A percentile compares a stretch with the other conserved stretches of the same genome.
Evolutionary conservation across 805 yeast species (phyloP).

Genomic region (Candida germanica): DNA sequence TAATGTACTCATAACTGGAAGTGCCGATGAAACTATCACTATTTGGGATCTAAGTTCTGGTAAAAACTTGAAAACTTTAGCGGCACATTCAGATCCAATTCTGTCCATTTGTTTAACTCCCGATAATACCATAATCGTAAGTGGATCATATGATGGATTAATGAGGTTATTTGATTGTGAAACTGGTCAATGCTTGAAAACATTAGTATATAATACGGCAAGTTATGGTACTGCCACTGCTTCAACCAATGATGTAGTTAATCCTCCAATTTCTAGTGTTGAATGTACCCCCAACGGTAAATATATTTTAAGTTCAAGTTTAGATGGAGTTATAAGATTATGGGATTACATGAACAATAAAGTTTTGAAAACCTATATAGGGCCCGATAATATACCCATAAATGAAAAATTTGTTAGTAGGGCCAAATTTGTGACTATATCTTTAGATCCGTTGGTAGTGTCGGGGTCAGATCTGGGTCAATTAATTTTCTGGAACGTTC

Average conservation of each 20-base stretch:
- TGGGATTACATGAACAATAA: slow-evolving; percentile 86
- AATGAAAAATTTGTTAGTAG: slow-evolving; percentile 53
- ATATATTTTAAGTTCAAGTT: slow-evolving; percentile 70
- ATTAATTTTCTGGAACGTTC: slow-evolving; percentile 62
- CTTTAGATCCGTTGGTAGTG: slow-evolving; percentile 40
- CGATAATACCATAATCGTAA: slow-evolving; percentile 78
- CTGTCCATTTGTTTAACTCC: slow-evolving; percentile 68
- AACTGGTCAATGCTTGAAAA: slow-evolving; percentile 88
- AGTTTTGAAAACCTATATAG: slow-evolving; percentile 69
- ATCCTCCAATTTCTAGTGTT: slow-evolving; percentile 73
- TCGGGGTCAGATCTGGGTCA: slow-evolving; percentile 65
- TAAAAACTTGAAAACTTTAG: slow-evolving; percentile 66
- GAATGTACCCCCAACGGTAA: slow-evolving; percentile 77
- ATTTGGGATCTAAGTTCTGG: slow-evolving; percentile 85
- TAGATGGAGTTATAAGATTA: slow-evolving; percentile 73
- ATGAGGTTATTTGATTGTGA: slow-evolving; percentile 85
- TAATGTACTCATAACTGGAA: slow-evolving; percentile 73
- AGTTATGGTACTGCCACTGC: slow-evolving; percentile 60
- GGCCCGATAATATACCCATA: slow-evolving; percentile 28
- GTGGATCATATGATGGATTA: slow-evolving; percentile 89
- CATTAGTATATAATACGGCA: slow-evolving; percentile 72
- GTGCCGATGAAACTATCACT: slow-evolving; percentile 86
- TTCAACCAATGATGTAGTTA: slow-evolving; percentile 45
- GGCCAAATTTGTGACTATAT: slow-evolving; percentile 45
- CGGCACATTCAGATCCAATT: slow-evolving; percentile 93